A percentile compares a stretch with the other conserved stretches of the same genome.
phyloP scores from a whole-genome alignment of 768 basidiomycete genomes.

The Kwoniella shandongensis region DNA sequence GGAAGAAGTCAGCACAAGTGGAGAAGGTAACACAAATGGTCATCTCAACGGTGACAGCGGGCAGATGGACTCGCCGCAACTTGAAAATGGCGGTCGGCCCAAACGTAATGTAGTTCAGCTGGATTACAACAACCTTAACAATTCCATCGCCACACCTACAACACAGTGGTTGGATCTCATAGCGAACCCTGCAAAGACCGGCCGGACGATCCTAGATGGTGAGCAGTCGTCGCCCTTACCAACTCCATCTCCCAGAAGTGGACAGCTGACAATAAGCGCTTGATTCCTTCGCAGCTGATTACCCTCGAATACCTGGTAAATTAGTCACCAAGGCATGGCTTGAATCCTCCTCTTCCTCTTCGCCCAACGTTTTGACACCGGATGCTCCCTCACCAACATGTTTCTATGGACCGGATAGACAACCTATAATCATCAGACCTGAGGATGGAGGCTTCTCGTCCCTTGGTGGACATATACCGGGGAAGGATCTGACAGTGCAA shows the following conservation, averaged over 20 bases:
- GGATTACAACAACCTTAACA: conserved; percentile 51
- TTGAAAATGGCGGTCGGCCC: conserved; percentile 21
- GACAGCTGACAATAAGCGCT: not conserved
- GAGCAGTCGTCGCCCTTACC: conserved; percentile 8
- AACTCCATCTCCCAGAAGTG: not conserved
- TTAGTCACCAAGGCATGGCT: conserved; percentile 38
- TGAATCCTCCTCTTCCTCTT: conserved; percentile 19
- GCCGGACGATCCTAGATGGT: conserved; percentile 39
- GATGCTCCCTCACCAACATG: conserved; percentile 23
- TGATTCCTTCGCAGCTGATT: conserved; percentile 17
- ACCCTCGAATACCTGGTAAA: conserved; percentile 23
- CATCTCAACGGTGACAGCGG: conserved; percentile 5
- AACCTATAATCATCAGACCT: conserved; percentile 76
- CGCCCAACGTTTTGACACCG: not conserved
- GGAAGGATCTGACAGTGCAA: conserved; percentile 66
- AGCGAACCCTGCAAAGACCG: conserved; percentile 44
- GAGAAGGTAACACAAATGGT: not conserved
- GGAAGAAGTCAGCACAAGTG: not conserved
- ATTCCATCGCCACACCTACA: conserved; percentile 49
- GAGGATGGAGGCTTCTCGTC: conserved; percentile 62
- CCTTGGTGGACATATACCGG: conserved; percentile 88
- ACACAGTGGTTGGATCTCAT: conserved; percentile 49
- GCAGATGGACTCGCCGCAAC: not conserved
- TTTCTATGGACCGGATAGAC: conserved; percentile 53
- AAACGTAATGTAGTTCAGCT: conserved; percentile 47